Conservation (phyloP, 768 basidiomycete genomes). For the Dioszegia aurantiaca region DNA sequence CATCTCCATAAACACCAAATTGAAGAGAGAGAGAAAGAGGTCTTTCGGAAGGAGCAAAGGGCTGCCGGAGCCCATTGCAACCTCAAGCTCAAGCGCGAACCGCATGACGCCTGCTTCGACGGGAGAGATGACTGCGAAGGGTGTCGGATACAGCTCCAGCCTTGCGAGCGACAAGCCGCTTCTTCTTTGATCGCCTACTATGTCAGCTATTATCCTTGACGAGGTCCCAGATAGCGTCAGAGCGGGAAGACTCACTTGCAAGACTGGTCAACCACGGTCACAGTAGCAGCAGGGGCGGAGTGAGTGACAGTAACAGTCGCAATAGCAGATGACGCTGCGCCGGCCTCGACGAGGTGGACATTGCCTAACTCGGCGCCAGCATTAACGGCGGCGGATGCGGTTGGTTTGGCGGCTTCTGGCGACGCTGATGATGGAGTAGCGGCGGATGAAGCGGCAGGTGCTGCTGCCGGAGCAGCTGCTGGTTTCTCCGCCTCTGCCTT, state of each 20-base stretch:
- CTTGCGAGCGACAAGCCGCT: background rate
- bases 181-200: background rate
- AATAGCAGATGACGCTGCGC: background rate
- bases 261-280: slow-evolving; percentile 5
- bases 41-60: too few relatives aligned
- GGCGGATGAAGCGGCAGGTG: slow-evolving; percentile 12
- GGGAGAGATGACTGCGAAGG: background rate
- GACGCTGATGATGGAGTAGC: background rate
- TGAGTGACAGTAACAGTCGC: slow-evolving; percentile 9
- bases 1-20: background rate
- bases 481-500: background rate
- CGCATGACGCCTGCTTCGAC: slow-evolving; percentile 4
- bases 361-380: background rate
- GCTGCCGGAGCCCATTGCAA: too few relatives aligned
- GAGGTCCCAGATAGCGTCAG: background rate
- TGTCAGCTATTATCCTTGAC: background rate
- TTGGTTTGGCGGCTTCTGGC: background rate
- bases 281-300: slow-evolving; percentile 2
- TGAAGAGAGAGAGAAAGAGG: too few relatives aligned
- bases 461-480: background rate
- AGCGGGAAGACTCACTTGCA: background rate
- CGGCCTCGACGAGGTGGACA: background rate
- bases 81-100: background rate
- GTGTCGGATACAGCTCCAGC: background rate
- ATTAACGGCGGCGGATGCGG: background rate